Evolutionary conservation across 495 filamentous ascomycete genomes (phyloP).

Genomic region (Penicillium steckii): DNA sequence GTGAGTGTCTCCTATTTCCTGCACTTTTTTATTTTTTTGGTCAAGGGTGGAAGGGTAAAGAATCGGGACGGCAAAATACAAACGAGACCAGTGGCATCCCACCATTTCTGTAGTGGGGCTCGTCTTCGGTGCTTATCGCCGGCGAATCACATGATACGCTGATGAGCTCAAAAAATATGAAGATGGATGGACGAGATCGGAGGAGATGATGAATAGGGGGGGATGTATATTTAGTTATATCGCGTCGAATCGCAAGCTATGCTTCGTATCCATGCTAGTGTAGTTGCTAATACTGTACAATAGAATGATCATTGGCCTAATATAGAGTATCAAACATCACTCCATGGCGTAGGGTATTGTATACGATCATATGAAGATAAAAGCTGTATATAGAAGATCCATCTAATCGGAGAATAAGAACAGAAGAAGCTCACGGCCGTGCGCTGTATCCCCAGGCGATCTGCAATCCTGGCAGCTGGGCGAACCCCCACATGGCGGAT

Average conservation of each 20-base stretch:
- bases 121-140: constrained; percentile 1
- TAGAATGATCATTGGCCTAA: too few species aligned
- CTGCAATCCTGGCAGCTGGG: neutral
- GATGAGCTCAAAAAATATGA: neutral
- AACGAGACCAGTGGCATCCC: neutral
- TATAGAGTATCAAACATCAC: too few species aligned
- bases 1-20: neutral
- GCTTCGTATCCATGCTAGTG: too few species aligned
- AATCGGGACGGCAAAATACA: neutral
- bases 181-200: too few species aligned
- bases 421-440: constrained; percentile 18
- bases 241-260: too few species aligned
- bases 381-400: too few species aligned
- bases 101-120: constrained; percentile 1
- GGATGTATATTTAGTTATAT: too few species aligned
- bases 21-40: too few species aligned
- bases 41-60: neutral
- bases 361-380: too few species aligned
- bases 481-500: constrained; percentile 1
- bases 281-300: too few species aligned
- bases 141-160: neutral
- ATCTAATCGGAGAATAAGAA: neutral
- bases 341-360: too few species aligned
- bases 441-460: neutral
- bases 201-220: too few species aligned